These are phyloP conservation scores for Termitomyces eurrhizus DNA, from an alignment of 768 basidiomycete species.

Conservation along the genomic window DNA sequence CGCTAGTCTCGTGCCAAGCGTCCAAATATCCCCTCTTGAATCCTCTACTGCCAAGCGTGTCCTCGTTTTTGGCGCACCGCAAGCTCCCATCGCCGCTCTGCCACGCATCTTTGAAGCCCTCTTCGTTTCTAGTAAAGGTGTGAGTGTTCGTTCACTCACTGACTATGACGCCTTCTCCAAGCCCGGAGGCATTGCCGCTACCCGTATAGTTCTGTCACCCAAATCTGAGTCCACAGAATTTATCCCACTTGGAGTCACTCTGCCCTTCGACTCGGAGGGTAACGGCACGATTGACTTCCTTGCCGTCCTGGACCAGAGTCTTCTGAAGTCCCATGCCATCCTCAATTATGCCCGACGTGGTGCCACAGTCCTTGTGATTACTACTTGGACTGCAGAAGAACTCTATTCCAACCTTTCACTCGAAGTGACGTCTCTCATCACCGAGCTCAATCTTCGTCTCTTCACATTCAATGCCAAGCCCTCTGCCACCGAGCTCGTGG, in stretches of 20 bases:
- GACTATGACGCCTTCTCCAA: conserved; percentile 76
- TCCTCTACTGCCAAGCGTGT: conserved; percentile 53
- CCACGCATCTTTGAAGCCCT: conserved; percentile 55
- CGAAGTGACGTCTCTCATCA: conserved; percentile 41
- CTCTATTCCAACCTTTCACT: conserved; percentile 62
- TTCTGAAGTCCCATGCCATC: conserved; percentile 77
- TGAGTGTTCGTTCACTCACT: conserved; percentile 58
- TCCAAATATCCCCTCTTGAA: conserved; percentile 36
- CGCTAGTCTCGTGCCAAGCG: conserved; percentile 24
- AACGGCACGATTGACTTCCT: conserved; percentile 61
- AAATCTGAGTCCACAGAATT: conserved; percentile 31
- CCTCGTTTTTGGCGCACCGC: conserved; percentile 61
- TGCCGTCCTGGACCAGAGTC: conserved; percentile 67
- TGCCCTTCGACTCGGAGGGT: conserved; percentile 52
- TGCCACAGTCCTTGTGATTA: conserved; percentile 69
- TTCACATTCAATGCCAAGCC: conserved; percentile 58
- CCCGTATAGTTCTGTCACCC: conserved; percentile 63
- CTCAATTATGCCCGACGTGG: conserved; percentile 61
- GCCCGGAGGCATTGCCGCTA: conserved; percentile 64
- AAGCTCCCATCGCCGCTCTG: conserved; percentile 51
- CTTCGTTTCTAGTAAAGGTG: conserved; percentile 46
- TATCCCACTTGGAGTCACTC: conserved; percentile 48
- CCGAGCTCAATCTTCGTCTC: conserved; percentile 49
- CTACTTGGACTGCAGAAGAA: conserved; percentile 76
- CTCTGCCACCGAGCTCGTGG: conserved; percentile 41